Base-by-base conservation (phyloP, 148 eudicot genomes). In the Silene latifolia region DNA sequence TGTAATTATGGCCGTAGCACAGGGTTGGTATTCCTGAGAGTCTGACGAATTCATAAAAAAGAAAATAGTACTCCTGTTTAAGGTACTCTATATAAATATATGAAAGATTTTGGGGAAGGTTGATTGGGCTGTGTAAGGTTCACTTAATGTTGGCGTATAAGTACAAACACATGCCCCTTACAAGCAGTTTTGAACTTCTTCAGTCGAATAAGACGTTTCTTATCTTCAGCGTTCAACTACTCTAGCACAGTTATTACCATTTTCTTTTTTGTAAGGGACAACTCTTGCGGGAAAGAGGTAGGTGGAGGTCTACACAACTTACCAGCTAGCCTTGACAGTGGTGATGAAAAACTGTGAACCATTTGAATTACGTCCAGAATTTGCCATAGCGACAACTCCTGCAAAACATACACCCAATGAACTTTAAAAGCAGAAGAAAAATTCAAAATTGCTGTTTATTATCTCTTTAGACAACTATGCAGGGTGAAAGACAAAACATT, bases 291-390 rank as follows among this genome's bases (percentile, higher is more conserved):
- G 13, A 4, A 21, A 51, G 63, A 21, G 63, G 58, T 20, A 61
- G 32, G 67, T 25, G 18, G 8, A 69, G 32, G 5, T 65, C 63
- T 70, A 57, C 54, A 76, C 54, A 72, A 81, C 94, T 82, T 85
- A 92, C 98, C 97, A 95, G 83, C 89, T 83, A 72, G 97, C 87
- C 87, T 90, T 95, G 32, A 92, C 97, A 29, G 97, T 92, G 67
- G 97, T 90, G 77, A 95, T 95, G 78, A 92, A 95, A 82, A 95
- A 95, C 77, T 95, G 98, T 58, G 97, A 95, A 61, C 91, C 96
- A 71, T 95, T 95, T 69, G 98, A 92, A 80, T 95, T 85, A 3
- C 92, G 98, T 76, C 98, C 98, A 27, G 89, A 80, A 82, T 95
- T 95, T 54, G 82, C 98, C 98, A 95, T 95, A 63, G 98, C 85